These are phyloP conservation scores for Monilinia fructigena DNA, from an alignment of 2,329 filamentous ascomycete genomes.

Conservation along the genomic window DNA sequence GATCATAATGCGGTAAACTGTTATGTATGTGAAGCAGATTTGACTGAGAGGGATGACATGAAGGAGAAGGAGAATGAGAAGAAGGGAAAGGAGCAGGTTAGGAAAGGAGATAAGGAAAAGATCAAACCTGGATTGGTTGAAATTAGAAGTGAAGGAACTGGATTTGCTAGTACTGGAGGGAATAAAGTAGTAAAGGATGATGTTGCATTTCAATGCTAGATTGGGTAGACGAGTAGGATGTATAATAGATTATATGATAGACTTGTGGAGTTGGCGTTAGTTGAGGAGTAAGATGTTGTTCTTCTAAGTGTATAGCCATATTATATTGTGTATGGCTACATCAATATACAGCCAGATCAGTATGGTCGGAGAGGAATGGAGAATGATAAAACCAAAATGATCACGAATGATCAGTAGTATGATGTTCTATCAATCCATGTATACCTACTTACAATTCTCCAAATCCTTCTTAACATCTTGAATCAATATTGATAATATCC, in stretches of 20 bases:
- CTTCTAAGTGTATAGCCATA: too few species aligned
- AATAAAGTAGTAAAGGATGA: conserved; percentile 78
- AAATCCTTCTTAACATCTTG: too few species aligned
- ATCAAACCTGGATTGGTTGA: conserved; percentile 72
- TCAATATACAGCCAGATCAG: too few species aligned
- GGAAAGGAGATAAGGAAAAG: conserved; percentile 54
- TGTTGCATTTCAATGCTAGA: conserved; percentile 77
- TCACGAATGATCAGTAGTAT: too few species aligned
- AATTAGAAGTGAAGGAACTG: conserved; percentile 83
- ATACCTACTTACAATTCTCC: too few species aligned
- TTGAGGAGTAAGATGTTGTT: too few species aligned
- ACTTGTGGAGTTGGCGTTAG: background rate
- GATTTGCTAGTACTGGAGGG: conserved; percentile 83
- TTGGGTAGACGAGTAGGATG: background rate
- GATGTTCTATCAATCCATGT: too few species aligned
- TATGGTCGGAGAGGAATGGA: too few species aligned
- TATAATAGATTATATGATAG: background rate
- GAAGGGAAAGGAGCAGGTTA: conserved; percentile 51
- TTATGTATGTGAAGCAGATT: conserved; percentile 81
- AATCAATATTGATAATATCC: too few species aligned
- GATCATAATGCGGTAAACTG: conserved; percentile 60
- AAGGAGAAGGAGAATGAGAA: conserved; percentile 48
- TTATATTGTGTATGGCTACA: too few species aligned
- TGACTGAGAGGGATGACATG: conserved; percentile 51
- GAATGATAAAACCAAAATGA: too few species aligned